These are phyloP conservation scores for Pleurotus cornucopiae DNA, from an alignment of 768 basidiomycete genomes.

Conservation along the genomic window DNA sequence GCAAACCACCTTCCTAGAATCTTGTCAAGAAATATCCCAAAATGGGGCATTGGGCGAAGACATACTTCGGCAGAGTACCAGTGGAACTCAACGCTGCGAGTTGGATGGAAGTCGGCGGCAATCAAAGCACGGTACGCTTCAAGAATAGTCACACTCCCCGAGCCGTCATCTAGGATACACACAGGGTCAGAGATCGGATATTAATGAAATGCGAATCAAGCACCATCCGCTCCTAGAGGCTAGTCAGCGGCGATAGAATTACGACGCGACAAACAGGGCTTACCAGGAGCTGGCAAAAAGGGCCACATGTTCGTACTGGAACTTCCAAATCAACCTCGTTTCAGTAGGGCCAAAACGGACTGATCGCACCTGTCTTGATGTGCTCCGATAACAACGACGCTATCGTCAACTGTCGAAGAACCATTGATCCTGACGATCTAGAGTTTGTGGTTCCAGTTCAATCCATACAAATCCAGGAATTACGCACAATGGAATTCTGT, in stretches of 20 bases:
- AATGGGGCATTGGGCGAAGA: slow-evolving; percentile 11
- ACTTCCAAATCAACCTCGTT: slow-evolving; percentile 12
- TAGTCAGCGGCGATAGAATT: slow-evolving; percentile 20
- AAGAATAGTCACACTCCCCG: slow-evolving; percentile 74
- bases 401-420: slow-evolving; percentile 54
- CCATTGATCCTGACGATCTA: slow-evolving; percentile 79
- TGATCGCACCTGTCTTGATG: slow-evolving; percentile 72
- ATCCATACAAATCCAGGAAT: slow-evolving; percentile 2
- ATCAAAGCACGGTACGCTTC: slow-evolving; percentile 74
- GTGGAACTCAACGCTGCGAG: slow-evolving; percentile 70
- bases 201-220: slow-evolving; percentile 11
- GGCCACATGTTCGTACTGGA: slow-evolving; percentile 73
- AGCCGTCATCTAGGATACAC: slow-evolving; percentile 52
- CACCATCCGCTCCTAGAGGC: slow-evolving; percentile 48
- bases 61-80: slow-evolving; percentile 80
- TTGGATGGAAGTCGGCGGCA: slow-evolving; percentile 62
- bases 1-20: slow-evolving; percentile 71
- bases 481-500: slow-evolving; percentile 71
- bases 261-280: slow-evolving; percentile 16
- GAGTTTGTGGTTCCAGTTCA: slow-evolving; percentile 11
- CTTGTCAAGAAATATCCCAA: background rate
- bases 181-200: slow-evolving; percentile 8
- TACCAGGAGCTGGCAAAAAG: slow-evolving; percentile 75
- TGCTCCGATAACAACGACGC: slow-evolving; percentile 67
- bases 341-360: slow-evolving; percentile 5